Evolutionary conservation across 2,329 filamentous ascomycete genomes (phyloP), one percentile per base, ranked within the genome.

Genomic region (Aspergillus udagawae): DNA sequence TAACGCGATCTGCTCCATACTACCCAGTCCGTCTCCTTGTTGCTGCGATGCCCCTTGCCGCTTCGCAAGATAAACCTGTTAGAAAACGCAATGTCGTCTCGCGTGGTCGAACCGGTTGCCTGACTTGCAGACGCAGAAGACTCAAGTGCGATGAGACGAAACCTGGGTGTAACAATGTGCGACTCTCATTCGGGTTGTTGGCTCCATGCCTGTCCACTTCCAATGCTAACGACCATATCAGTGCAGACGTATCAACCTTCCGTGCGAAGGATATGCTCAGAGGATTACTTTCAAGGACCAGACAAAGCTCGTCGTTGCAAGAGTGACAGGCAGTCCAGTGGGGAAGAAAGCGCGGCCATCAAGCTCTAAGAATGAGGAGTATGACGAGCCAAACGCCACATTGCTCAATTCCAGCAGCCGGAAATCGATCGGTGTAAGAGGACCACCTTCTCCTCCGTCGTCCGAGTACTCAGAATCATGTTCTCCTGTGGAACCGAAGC

Each of bases 1-100:
- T n/a, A 47, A 47, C 12, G 5, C 14, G 14, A 27, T 27, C 4
- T 47, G 44, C 23, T 14, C n/a, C 12, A 12, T 23, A 45, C 8
- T 14, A 44, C 10, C 41, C 3, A 21, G n/a, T 20, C 1, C 10
- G 8, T 45, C 12, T 3, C 42, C 1, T 23, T 25, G 44, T 21
- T 14, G 44, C 21, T 14, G 12, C 10, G 23, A 47, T 52, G 42
- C 42, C 38, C 38, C 51, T 41, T 44, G 51, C 25, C 21, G 51
- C 41, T 42, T 52, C 51, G 32, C 7, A 23, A 23, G 51, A 53
- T 20, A 51, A 47, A 44, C 52, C 56, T 6, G 47, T 42, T 25
- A 58, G 59, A 41, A 60, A 57, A 53, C 55, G 60, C 27, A 61
- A 62, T 57, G 60, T 62, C n/a, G 48, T 61, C n/a, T 59, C 60